Percentiles rank a stretch among this genome's conserved stretches.
phyloP scores from a whole-genome alignment of 345 rosid species.

The Euphorbia tirucalli region DNA sequence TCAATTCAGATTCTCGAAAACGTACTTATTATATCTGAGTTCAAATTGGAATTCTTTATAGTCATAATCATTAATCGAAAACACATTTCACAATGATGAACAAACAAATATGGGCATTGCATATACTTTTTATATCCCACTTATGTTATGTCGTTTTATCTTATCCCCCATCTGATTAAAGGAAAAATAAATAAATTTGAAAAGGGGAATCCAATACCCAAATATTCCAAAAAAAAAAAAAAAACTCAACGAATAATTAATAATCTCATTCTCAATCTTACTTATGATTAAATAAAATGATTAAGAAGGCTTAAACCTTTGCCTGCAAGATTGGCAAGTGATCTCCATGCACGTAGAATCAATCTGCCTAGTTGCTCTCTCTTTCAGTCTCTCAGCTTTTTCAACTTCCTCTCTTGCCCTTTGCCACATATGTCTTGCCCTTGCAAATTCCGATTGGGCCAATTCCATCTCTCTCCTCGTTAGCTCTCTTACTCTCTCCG shows the following conservation, averaged over 20 bases:
- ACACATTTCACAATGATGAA: constrained; percentile 14
- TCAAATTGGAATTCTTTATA: neutral
- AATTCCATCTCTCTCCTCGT: constrained; percentile 89
- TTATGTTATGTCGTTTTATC: constrained; percentile 11
- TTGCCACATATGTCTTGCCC: constrained; percentile 88
- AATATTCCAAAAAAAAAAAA: constrained; percentile 31
- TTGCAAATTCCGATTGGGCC: constrained; percentile 85
- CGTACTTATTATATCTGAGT: neutral
- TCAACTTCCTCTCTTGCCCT: constrained; percentile 81
- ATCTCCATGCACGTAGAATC: constrained; percentile 86
- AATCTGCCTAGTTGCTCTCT: constrained; percentile 57
- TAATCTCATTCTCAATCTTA: constrained; percentile 11
- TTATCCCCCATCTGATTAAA: neutral
- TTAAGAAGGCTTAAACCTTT: constrained; percentile 67
- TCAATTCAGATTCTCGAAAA: neutral
- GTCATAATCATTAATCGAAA: constrained; percentile 4
- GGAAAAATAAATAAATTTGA: neutral
- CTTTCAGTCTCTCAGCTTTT: constrained; percentile 79
- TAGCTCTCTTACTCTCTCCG: constrained; percentile 90
- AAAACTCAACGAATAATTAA: constrained; percentile 9
- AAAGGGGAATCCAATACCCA: constrained; percentile 31
- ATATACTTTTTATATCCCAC: neutral
- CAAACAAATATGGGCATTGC: constrained; percentile 18
- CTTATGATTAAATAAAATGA: neutral
- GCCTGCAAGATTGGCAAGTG: constrained; percentile 98